Evolutionary conservation across 257 asterid genomes (phyloP).

Genomic region (Primulina huaijiensis): DNA sequence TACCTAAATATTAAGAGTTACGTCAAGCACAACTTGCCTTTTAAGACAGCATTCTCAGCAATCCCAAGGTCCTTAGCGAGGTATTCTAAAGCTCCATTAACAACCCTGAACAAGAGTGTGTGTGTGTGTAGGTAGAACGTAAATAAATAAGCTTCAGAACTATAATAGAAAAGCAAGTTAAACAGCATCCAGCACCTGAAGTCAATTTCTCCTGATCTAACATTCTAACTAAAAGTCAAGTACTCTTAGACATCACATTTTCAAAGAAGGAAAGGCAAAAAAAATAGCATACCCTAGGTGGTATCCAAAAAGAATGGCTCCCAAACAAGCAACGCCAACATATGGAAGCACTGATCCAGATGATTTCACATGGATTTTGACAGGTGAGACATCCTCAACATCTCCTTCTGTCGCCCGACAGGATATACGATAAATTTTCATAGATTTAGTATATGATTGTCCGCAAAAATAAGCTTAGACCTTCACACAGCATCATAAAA

Average conservation of each 20-base stretch:
- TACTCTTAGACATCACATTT: neutral
- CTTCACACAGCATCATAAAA: neutral
- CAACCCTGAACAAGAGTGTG: constrained; percentile 60
- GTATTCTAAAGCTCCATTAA: constrained; percentile 91
- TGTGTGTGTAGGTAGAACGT: neutral
- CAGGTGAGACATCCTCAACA: constrained; percentile 53
- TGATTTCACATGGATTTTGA: constrained; percentile 51
- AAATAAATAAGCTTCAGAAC: neutral
- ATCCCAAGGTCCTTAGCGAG: constrained; percentile 89
- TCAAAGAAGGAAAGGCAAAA: neutral
- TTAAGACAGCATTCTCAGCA: constrained; percentile 64
- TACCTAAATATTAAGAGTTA: constrained; percentile 5
- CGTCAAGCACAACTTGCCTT: constrained; percentile 54
- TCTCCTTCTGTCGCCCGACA: constrained; percentile 52
- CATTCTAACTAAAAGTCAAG: neutral
- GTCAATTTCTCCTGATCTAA: neutral
- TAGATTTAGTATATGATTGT: neutral
- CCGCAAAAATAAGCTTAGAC: neutral
- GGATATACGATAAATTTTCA: constrained; percentile 10
- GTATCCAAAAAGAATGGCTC: constrained; percentile 85
- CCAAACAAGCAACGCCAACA: constrained; percentile 94
- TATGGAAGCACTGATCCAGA: constrained; percentile 82
- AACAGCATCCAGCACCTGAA: neutral
- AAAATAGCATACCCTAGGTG: constrained; percentile 74
- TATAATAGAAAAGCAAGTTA: constrained; percentile 3